Conservation (phyloP, 805 yeast species). For the Debaryomyces castellii region DNA sequence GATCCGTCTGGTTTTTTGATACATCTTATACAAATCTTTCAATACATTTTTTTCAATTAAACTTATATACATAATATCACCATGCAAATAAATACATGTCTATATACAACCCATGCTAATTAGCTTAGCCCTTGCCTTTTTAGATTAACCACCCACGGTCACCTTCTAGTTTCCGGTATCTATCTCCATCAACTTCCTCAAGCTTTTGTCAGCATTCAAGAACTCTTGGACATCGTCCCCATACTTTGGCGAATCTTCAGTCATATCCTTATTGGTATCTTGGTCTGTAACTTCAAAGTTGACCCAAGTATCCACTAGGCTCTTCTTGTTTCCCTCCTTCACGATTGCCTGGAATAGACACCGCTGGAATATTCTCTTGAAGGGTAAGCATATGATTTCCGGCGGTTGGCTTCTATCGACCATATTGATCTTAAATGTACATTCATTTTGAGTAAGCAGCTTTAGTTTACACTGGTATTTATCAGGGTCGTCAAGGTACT, state of each 20-base stretch:
- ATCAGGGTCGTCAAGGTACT: conserved; percentile 28
- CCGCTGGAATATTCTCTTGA: conserved; percentile 40
- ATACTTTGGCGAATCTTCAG: conserved; percentile 19
- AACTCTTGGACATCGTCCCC: conserved; percentile 31
- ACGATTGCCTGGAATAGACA: conserved; percentile 28
- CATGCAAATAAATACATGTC: neutral
- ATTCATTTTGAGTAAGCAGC: conserved; percentile 40
- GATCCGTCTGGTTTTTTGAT: neutral
- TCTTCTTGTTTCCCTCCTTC: conserved; percentile 26
- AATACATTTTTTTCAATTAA: no score
- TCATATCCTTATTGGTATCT: conserved; percentile 28
- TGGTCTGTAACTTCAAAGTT: conserved; percentile 39
- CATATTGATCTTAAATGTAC: conserved; percentile 34
- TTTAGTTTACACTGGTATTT: conserved; percentile 33
- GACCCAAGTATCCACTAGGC: conserved; percentile 27
- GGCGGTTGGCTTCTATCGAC: conserved; percentile 22
- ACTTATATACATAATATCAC: neutral
- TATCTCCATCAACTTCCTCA: conserved; percentile 30
- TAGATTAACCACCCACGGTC: neutral
- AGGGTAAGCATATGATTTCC: conserved; percentile 43
- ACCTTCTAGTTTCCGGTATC: conserved; percentile 11
- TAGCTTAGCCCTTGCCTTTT: neutral
- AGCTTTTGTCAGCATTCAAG: conserved; percentile 37
- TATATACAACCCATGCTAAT: neutral
- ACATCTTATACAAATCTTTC: neutral